Base-by-base conservation (phyloP, 2,329 filamentous ascomycete species). In the Thielaviopsis cerberus region DNA sequence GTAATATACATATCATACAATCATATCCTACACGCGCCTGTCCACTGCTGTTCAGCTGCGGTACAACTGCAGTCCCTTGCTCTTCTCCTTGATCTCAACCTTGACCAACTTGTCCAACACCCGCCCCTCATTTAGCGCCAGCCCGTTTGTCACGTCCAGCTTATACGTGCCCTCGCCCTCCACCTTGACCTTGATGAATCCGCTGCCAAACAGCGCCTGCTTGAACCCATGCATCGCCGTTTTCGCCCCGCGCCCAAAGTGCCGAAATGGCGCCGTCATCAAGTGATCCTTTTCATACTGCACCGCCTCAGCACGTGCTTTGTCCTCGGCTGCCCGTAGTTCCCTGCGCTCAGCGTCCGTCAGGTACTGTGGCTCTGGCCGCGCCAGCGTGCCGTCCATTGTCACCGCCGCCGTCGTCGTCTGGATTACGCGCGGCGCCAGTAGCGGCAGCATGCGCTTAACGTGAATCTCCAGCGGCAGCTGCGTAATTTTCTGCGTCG, bases 91-190 rank as follows among this genome's bases (percentile, higher is more conserved):
- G 22, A 51, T 27, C 37, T 56, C 55, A 55, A 62, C 55, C 52
- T 56, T 62, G 30, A 78, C 72, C 45, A 84, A 64, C 62, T 76
- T 73, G 67, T 83, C 80, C 57, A 84, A 65, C 3, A 77, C 77
- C 57, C 71, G 72, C 51, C 82, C 82, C 3, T 76, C 71, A 48
- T 83, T 80, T 54, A 82, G 71, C 23, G 76, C 76, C 70, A 78
- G 81, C 0, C 77, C 79, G 45, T 73, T 73, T 2, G 71, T 71
- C 17, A 81, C 71, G 63, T 83, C 80, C 23, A 83, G 66, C 69
- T 81, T 82, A 65, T 78, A 81, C 56, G 69, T 67, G 11, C 75
- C 69, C 23, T 51, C 50, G 17, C 30, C 56, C 53, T 54, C 57
- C 20, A 41, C 57, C 45, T 66, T 67, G 54, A 83, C 69, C 58